Percentiles rank a stretch among this genome's conserved stretches.
phyloP scores from a whole-genome alignment of 371 early-diverging fungal species.

The Mortierella sp. region DNA sequence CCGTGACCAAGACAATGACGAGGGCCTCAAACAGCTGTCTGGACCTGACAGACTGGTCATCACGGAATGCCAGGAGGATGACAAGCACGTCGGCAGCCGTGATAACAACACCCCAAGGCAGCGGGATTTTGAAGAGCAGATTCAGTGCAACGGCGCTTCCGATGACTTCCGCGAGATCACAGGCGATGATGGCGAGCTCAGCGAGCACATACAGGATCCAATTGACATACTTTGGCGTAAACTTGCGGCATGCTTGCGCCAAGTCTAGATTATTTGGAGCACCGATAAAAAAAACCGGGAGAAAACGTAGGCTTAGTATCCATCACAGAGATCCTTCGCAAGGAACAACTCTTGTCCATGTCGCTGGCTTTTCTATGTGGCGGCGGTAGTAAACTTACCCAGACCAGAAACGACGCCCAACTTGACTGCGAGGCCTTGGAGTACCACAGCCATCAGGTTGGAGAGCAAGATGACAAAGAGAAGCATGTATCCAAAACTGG shows the following conservation, averaged over 20 bases:
- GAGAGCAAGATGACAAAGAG: constrained; percentile 81
- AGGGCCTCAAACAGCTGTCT: constrained; percentile 73
- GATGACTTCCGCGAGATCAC: constrained; percentile 86
- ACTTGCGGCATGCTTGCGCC: constrained; percentile 72
- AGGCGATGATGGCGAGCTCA: constrained; percentile 82
- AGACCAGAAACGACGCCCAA: constrained; percentile 81
- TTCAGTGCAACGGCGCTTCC: constrained; percentile 87
- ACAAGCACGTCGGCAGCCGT: constrained; percentile 83
- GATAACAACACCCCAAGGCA: constrained; percentile 81
- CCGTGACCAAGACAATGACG: constrained; percentile 73
- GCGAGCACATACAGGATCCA: constrained; percentile 74
- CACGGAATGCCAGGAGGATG: constrained; percentile 72
- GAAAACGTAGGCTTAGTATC: neutral
- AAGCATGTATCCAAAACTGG: constrained; percentile 77
- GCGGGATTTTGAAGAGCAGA: constrained; percentile 77
- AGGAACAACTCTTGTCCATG: constrained; percentile 14
- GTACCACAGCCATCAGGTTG: constrained; percentile 78
- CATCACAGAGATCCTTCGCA: neutral
- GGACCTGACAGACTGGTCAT: constrained; percentile 61
- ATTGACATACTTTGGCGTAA: constrained; percentile 66
- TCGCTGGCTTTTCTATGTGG: neutral
- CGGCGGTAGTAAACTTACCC: constrained; percentile 34
- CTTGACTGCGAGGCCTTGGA: constrained; percentile 82
- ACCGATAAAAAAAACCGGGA: constrained; percentile 5
- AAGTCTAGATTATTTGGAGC: constrained; percentile 60